These are phyloP conservation scores for Colletotrichum theobromicola DNA, from an alignment of 2,329 filamentous ascomycete species.

Conservation along the genomic window DNA sequence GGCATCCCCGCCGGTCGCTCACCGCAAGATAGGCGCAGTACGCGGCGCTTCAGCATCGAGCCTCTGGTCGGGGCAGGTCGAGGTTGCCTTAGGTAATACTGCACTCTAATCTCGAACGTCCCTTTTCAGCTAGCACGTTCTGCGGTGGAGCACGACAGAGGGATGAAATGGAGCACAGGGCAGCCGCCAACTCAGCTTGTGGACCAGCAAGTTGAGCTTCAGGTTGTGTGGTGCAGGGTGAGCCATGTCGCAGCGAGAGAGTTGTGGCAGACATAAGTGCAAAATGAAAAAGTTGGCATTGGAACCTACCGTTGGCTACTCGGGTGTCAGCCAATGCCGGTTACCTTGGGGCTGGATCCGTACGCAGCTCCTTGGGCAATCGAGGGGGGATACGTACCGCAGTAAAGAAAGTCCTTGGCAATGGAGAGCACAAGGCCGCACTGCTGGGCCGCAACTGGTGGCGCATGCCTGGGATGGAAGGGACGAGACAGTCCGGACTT, in stretches of 20 bases:
- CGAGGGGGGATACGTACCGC: neutral
- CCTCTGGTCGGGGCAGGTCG: neutral
- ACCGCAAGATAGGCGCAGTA: neutral
- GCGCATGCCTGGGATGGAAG: neutral
- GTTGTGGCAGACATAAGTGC: neutral
- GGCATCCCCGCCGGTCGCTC: neutral
- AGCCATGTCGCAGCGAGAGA: neutral
- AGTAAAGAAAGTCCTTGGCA: neutral
- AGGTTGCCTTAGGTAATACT: neutral
- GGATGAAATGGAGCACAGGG: neutral
- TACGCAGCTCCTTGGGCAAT: too few species aligned
- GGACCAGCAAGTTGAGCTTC: neutral
- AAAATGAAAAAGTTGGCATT: neutral
- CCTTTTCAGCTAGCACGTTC: neutral
- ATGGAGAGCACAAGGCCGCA: neutral
- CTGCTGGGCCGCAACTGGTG: neutral
- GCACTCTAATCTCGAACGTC: neutral
- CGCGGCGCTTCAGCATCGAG: neutral
- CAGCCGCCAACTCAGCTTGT: conserved; percentile 5
- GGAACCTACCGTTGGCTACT: neutral
- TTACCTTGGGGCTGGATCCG: neutral
- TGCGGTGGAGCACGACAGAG: neutral
- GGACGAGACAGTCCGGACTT: neutral
- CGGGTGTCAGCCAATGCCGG: neutral
- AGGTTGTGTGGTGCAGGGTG: neutral